Conservation (phyloP, 352 stramenopile genomes). For the Lagenidium giganteum region DNA sequence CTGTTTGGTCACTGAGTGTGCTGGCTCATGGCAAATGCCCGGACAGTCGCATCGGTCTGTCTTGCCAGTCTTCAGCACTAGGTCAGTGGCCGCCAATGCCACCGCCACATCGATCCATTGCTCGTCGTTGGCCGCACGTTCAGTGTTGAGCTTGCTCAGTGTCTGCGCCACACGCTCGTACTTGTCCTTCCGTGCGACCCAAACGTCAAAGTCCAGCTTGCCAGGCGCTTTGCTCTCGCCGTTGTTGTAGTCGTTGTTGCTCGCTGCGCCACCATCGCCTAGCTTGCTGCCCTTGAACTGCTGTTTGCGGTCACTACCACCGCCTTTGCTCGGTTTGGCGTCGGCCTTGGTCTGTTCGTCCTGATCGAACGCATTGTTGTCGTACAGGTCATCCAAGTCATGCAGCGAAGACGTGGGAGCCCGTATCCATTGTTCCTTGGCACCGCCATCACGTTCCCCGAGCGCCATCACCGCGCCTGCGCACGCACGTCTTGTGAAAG, state of each 20-base stretch:
- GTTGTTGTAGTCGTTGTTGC: conserved; percentile 9
- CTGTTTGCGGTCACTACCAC: neutral
- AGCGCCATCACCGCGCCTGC: conserved; percentile 20
- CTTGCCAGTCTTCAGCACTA: conserved; percentile 69
- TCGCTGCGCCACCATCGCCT: no score
- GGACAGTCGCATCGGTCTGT: conserved; percentile 63
- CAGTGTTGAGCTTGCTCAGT: conserved; percentile 55
- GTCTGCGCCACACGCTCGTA: conserved; percentile 71
- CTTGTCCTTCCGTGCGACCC: conserved; percentile 84
- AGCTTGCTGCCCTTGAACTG: no score
- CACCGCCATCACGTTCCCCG: conserved; percentile 5
- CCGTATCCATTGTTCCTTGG: conserved; percentile 19
- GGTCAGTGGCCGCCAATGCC: conserved; percentile 71
- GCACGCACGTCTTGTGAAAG: no score
- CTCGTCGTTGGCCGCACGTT: conserved; percentile 46
- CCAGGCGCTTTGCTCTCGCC: conserved; percentile 10
- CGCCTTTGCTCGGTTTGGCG: neutral
- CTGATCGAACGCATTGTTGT: conserved; percentile 70
- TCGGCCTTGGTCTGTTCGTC: conserved; percentile 3
- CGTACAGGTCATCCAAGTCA: conserved; percentile 71
- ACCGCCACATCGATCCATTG: conserved; percentile 76
- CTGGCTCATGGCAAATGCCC: conserved; percentile 51
- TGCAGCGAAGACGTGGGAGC: conserved; percentile 31
- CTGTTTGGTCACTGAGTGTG: conserved; percentile 65
- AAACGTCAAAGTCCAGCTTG: conserved; percentile 73